Evolutionary conservation across 2,329 filamentous ascomycete genomes (phyloP), one percentile per base, ranked within the genome.

Genomic region (Epichloe uncinata): DNA sequence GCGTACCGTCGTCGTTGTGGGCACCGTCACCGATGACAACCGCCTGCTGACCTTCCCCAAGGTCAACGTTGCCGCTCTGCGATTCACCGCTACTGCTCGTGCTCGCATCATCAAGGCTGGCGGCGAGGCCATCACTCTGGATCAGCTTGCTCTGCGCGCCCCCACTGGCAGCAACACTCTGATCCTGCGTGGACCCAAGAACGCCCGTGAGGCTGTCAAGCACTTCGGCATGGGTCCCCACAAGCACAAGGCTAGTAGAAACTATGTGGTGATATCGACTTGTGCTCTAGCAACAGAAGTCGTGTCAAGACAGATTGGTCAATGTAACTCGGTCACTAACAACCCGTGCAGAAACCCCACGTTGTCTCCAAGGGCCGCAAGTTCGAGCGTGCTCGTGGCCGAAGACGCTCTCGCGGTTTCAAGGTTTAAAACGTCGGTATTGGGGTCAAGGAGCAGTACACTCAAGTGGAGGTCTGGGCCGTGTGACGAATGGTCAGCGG

Each of bases 191-290:
- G 93, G 93, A 59, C 90, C 93, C 73, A 98, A 96, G 88, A 97
- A 97, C 77, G 73, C 88, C 64, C 85, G 93, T 70, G 93, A 98
- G 83, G 87, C 93, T 57, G 78, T 97, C 73, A 97, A 95, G 86
- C 94, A 98, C 79, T 98, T 98, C 70, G 93, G 94, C 70, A 86
- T 98, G 65, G 94, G 93, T 61, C 93, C 93, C 60, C 93, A 98
- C 83, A 90, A 83, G 73, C 78, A 95, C 85, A 98, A 97, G 86
- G 87, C 88, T 71, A 60, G 77, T 68, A 33, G 2, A 30, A 30
- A 30, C 20, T 7, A 3, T 15, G 16, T 5, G 45, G 30, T n/a
- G 30, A 11, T 3, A 11, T 3, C 15, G 9, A 30, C 9, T 30
- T 30, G n/a, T 18, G 6, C 15, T n/a, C 35, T 11, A 18, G 35